These are phyloP conservation scores for Cordyceps pruinosa DNA, from an alignment of 2,329 filamentous ascomycete genomes.

Conservation along the genomic window DNA sequence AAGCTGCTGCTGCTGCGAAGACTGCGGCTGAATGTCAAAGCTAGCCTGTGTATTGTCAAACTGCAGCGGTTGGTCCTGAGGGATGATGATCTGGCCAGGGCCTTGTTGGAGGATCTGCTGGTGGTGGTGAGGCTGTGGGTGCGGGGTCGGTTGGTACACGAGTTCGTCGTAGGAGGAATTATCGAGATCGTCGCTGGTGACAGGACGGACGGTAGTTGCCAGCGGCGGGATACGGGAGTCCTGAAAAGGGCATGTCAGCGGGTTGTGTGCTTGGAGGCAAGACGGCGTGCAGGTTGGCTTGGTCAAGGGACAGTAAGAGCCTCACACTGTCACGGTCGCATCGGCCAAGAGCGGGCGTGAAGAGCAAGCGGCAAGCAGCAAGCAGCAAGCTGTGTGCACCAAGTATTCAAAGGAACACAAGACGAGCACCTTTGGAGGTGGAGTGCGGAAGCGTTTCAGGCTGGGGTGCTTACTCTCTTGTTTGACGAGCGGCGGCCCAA, in stretches of 20 bases:
- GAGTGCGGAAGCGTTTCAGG: neutral
- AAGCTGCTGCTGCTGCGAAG: constrained; percentile 26
- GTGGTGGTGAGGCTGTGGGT: constrained; percentile 26
- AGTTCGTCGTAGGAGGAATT: constrained; percentile 40
- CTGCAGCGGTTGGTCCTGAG: constrained; percentile 26
- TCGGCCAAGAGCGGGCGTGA: neutral
- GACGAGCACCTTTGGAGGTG: neutral
- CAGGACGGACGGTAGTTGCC: constrained; percentile 40
- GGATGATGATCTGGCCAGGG: constrained; percentile 19
- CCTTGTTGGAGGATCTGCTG: constrained; percentile 32
- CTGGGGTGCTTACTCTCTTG: constrained; percentile 44
- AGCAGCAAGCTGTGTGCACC: neutral
- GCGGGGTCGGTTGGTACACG: constrained; percentile 27
- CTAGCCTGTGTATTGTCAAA: constrained; percentile 11
- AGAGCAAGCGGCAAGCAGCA: too few species aligned
- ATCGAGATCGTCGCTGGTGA: constrained; percentile 37
- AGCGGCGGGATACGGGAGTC: constrained; percentile 17
- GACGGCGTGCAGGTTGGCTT: neutral
- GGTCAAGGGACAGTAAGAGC: neutral
- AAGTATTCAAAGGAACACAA: neutral
- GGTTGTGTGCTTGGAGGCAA: neutral
- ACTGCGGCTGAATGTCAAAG: constrained; percentile 13
- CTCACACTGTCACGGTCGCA: constrained; percentile 15
- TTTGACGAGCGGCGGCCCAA: constrained; percentile 49
- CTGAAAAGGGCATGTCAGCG: constrained; percentile 6